Base-by-base conservation (phyloP, 225 moss, liverwort and hornwort species). In the Climacium dendroides region DNA sequence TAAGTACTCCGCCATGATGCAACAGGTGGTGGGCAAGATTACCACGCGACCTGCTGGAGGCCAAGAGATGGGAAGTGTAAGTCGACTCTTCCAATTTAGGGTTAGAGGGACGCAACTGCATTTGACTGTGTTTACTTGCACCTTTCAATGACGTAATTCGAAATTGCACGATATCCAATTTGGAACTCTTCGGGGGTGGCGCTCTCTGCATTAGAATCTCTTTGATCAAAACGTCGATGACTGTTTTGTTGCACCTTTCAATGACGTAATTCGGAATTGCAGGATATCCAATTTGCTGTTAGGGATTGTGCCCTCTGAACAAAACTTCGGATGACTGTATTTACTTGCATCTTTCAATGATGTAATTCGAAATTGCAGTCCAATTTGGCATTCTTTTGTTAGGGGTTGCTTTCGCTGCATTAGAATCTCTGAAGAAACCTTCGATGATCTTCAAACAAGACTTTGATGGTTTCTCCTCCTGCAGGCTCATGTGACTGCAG, bases 11-110 rank as follows among this genome's bases (percentile, higher is more conserved):
- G 88, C 91, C 66, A 95, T 99, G 97, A 93, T 95, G 83, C 96
- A 96, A 89, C 86, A 95, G 89, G 94, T 99, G 85, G 95, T 95
- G 82, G 98, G 96, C 48, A 90, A 85, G 64, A 99, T 99, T 74
- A 95, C 74, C 58, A 92, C 95, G 26, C 92, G 98, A 67, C 89
- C 95, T 86, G 95, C 91, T 83, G 93, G 91, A 80, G 80, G 75
- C 28, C 86, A 89, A 79, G 98, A 93, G 89, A 91, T 91, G 91
- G 93, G 91, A 85, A 87, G 88, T 66, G 98, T 97, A 92, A 94
- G 95, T 87, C 28, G 7, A 37, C 19, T 64, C 41, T 71, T 81
- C 61, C 58, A 23, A 43, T 52, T 75, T 64, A 73, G 86, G 63
- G 35, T 86, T 72, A 62, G 52, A 64, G 64, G 15, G 60, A 50